phyloP scores from a whole-genome alignment of 805 yeast genomes.

The Huiozyma sinensis region DNA sequence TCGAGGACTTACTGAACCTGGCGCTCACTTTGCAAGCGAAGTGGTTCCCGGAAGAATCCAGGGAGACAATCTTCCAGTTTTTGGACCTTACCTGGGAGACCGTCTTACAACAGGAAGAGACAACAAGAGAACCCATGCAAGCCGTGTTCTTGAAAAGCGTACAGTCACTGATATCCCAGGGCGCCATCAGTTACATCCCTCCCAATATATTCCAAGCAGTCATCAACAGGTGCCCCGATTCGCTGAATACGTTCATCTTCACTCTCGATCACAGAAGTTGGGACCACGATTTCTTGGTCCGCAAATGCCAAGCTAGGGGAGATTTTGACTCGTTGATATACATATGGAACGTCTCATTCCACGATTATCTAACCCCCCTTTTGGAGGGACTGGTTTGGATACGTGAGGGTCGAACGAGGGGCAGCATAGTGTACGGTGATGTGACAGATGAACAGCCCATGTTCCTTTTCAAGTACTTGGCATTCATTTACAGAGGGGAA shows the following conservation, averaged over 20 bases:
- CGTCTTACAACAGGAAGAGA: not conserved
- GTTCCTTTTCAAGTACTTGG: constrained; percentile 48
- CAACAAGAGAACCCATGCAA: not conserved
- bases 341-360: constrained; percentile 59
- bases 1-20: not conserved
- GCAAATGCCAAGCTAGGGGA: constrained; percentile 44
- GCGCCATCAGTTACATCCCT: constrained; percentile 36
- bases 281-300: constrained; percentile 69
- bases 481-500: constrained; percentile 63
- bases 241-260: constrained; percentile 60
- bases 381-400: constrained; percentile 38
- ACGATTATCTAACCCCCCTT: constrained; percentile 66
- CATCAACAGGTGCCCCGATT: constrained; percentile 31
- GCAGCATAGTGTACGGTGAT: constrained; percentile 3
- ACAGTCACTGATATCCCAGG: not conserved
- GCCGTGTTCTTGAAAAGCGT: constrained; percentile 1
- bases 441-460: constrained; percentile 2
- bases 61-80: not conserved
- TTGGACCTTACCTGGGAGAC: constrained; percentile 7
- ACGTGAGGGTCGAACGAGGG: constrained; percentile 1
- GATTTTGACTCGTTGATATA: constrained; percentile 55
- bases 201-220: constrained; percentile 54
- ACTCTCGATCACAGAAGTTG: constrained; percentile 53
- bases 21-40: not conserved
- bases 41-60: constrained; percentile 2